Base-by-base conservation (phyloP, 2,329 filamentous ascomycete genomes). In the Blastomyces percursus region DNA sequence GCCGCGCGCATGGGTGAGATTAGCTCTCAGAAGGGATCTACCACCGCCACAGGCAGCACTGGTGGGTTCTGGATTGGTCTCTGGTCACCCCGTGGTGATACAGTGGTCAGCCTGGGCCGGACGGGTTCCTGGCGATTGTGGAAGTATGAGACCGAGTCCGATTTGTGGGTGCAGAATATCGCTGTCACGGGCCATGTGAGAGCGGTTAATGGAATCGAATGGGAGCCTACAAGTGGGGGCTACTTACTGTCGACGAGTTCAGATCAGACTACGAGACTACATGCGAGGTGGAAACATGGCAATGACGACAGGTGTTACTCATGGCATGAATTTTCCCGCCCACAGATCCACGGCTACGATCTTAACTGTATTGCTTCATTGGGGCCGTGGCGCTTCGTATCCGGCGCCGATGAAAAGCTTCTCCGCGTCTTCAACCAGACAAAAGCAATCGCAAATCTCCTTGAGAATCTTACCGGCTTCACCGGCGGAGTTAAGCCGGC, bases 291-390 rank as follows among this genome's bases (percentile, higher is more conserved):
- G 94, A 82, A 81, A 64, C 79, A 80, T 38, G 75, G 74, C 1
- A 24, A 24, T 38, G 11, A 56, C 11, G 6, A 21, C 4, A 69
- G 71, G 2, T 58, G 68, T 14, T 62, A 66, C 50, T 91, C 90
- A 12, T 99, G 94, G 94, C 93, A 97, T 75, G 94, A 99, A 74
- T 91, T 97, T 79, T 88, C 92, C 0, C 82, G 94, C 59, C 94
- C 94, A 3, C 94, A 99, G 73, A 99, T 99, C 67, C 94, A 99
- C 73, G 94, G 94, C 46, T 99, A 99, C 74, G 93, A 99, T 73
- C 82, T 99, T 61, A 99, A 97, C 78, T 97, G 94, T 74, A 86
- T 97, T 66, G 89, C 91, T 70, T 83, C 86, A 0, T 80, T 96
- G 5, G 86, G 85, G 8, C 75, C 83, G 8, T 82, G 84, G 8